Evolutionary conservation across 2,329 filamentous ascomycete species (phyloP).

Genomic region (Thermomyces lanuginosus): DNA sequence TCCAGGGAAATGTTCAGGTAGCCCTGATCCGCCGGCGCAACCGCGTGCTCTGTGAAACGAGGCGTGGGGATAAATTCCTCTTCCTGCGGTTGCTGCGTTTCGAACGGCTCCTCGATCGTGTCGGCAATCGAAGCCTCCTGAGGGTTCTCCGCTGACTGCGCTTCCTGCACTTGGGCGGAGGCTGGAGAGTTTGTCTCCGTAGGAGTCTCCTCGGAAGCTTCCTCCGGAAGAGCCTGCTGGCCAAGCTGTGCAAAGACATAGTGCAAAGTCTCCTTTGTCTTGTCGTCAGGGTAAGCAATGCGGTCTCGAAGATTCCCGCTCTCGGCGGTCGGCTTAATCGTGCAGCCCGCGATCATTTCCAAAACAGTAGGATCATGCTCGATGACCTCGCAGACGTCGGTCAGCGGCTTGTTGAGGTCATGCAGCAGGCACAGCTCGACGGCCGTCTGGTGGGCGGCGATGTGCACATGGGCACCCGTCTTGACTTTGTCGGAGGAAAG

Average conservation of each 20-base stretch:
- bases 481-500: conserved; percentile 20
- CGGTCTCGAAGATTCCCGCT: conserved; percentile 11
- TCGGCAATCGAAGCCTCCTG: conserved; percentile 9
- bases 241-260: conserved; percentile 23
- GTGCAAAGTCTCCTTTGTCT: conserved; percentile 16
- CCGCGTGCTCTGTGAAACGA: neutral
- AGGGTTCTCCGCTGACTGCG: too few relatives aligned
- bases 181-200: too few relatives aligned
- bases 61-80: too few relatives aligned
- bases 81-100: conserved; percentile 11
- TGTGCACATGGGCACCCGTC: conserved; percentile 20
- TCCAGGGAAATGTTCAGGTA: conserved; percentile 45
- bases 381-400: conserved; percentile 18
- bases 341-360: conserved; percentile 17
- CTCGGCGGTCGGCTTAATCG: conserved; percentile 12
- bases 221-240: conserved; percentile 7
- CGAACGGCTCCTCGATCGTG: conserved; percentile 14
- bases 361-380: conserved; percentile 16
- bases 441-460: conserved; percentile 38
- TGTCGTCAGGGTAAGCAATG: conserved; percentile 17
- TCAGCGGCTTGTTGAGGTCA: conserved; percentile 24
- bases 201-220: conserved; percentile 1
- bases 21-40: conserved; percentile 20
- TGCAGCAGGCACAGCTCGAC: conserved; percentile 40
- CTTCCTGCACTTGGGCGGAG: too few relatives aligned